Percentiles rank a stretch among this genome's conserved stretches.
These are phyloP conservation scores for Amanita rubescens DNA, from an alignment of 768 basidiomycete species.

Conservation along the genomic window DNA sequence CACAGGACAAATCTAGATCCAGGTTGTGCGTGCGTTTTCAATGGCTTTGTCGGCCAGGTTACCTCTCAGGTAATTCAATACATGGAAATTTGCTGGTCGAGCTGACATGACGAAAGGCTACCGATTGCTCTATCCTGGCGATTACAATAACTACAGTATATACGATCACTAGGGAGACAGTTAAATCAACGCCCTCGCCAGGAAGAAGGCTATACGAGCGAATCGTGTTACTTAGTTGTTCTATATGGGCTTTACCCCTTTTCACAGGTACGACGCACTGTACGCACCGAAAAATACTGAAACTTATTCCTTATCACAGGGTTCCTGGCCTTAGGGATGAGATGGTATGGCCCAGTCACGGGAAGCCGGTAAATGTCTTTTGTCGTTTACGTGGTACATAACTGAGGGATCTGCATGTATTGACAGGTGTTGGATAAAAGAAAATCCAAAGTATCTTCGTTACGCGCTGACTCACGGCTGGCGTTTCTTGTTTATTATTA, in stretches of 20 bases:
- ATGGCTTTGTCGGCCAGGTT: constrained; percentile 9
- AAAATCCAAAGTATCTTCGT: constrained; percentile 8
- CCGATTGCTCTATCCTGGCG: constrained; percentile 7
- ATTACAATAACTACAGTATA: constrained; percentile 1
- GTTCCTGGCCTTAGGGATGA: constrained; percentile 9
- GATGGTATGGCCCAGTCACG: constrained; percentile 10
- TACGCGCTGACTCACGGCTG: constrained; percentile 11
- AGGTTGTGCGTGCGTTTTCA: constrained; percentile 6
- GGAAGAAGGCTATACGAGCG: neutral
- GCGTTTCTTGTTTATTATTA: constrained; percentile 10
- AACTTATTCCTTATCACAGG: constrained; percentile 1
- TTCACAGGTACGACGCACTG: constrained; percentile 4
- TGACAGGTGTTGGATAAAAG: constrained; percentile 10
- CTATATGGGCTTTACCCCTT: constrained; percentile 1
- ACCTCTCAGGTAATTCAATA: constrained; percentile 5
- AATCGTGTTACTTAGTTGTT: neutral
- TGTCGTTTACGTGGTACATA: neutral
- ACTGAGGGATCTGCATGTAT: neutral
- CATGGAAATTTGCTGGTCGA: too few relatives aligned
- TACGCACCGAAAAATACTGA: neutral
- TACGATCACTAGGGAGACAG: neutral
- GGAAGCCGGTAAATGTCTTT: constrained; percentile 6
- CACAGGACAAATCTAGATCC: neutral
- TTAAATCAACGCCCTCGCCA: too few relatives aligned
- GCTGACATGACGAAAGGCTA: constrained; percentile 3